Percentiles rank a stretch among this genome's conserved stretches.
Evolutionary conservation across 306 rosid species (phyloP).

Genomic region (Ochetophila trinervis): DNA sequence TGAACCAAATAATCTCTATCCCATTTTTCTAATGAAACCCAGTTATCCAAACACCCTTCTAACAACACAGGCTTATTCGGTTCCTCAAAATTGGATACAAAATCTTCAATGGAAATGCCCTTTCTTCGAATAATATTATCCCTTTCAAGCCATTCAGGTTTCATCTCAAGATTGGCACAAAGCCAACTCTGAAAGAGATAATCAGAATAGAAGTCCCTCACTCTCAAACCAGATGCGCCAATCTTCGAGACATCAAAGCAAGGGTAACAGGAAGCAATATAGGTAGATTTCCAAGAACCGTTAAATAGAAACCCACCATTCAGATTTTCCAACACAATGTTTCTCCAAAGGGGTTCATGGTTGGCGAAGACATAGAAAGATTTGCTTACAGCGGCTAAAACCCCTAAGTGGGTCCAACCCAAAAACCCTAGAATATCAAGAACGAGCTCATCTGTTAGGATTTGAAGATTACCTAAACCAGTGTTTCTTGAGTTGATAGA

Average conservation of each 20-base stretch:
- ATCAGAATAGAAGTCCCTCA: conserved; percentile 88
- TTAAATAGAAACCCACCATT: conserved; percentile 49
- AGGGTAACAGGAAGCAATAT: conserved; percentile 48
- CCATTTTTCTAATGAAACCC: conserved; percentile 81
- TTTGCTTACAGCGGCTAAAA: conserved; percentile 71
- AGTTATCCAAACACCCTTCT: conserved; percentile 84
- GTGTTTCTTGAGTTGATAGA: conserved; percentile 68
- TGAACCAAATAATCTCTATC: conserved; percentile 70
- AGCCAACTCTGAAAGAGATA: conserved; percentile 96
- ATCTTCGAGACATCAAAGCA: conserved; percentile 33
- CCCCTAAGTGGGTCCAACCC: conserved; percentile 52
- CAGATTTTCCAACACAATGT: conserved; percentile 65
- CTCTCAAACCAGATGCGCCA: conserved; percentile 40
- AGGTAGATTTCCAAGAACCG: conserved; percentile 76
- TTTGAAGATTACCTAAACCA: conserved; percentile 79
- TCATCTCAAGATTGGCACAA: conserved; percentile 95
- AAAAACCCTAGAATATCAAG: conserved; percentile 71
- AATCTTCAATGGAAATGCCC: conserved; percentile 82
- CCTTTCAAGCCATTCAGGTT: conserved; percentile 80
- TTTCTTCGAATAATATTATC: conserved; percentile 65
- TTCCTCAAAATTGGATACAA: conserved; percentile 65
- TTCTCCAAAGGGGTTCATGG: conserved; percentile 91
- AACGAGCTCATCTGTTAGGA: conserved; percentile 77
- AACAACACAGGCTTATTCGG: conserved; percentile 72
- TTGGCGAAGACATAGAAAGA: conserved; percentile 63